phyloP scores from a whole-genome alignment of 352 stramenopile species.

The Saprolegnia parasitica region DNA sequence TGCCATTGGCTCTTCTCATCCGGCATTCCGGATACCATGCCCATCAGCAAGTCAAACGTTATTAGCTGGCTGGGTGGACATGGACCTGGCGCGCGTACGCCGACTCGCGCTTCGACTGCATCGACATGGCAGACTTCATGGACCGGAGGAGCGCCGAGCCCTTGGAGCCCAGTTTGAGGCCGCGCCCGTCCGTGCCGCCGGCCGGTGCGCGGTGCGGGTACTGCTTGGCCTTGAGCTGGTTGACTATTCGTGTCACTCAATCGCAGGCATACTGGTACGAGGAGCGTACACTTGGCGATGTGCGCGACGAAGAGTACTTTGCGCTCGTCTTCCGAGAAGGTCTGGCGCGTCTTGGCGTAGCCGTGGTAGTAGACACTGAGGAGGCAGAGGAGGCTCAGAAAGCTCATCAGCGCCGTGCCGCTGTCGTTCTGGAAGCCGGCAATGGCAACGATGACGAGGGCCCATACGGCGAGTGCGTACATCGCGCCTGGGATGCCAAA shows the following conservation, averaged over 20 bases:
- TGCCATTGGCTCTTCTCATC: not conserved
- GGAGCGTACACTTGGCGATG: conserved; percentile 30
- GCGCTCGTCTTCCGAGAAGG: conserved; percentile 36
- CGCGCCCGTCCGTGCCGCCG: no score
- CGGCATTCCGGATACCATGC: not conserved
- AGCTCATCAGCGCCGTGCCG: conserved; percentile 18
- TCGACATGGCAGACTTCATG: no score
- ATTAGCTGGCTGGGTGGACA: no score
- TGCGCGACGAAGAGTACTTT: conserved; percentile 36
- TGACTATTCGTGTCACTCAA: no score
- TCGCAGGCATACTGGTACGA: no score
- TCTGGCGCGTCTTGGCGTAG: conserved; percentile 34
- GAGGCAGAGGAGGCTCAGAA: conserved; percentile 16
- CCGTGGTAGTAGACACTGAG: conserved; percentile 31
- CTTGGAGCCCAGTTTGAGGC: no score
- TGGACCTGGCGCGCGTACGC: no score
- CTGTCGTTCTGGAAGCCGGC: conserved; percentile 26
- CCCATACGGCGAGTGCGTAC: conserved; percentile 29
- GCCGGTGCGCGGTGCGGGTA: no score
- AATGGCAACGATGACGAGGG: conserved; percentile 26
- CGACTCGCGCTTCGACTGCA: no score
- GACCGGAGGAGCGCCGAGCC: no score
- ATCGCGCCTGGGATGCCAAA: conserved; percentile 29
- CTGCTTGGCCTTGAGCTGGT: no score
- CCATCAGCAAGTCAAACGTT: not conserved